These are phyloP conservation scores for Pseudogymnoascus sp. DNA, from an alignment of 2,329 filamentous ascomycete species.

Conservation along the genomic window DNA sequence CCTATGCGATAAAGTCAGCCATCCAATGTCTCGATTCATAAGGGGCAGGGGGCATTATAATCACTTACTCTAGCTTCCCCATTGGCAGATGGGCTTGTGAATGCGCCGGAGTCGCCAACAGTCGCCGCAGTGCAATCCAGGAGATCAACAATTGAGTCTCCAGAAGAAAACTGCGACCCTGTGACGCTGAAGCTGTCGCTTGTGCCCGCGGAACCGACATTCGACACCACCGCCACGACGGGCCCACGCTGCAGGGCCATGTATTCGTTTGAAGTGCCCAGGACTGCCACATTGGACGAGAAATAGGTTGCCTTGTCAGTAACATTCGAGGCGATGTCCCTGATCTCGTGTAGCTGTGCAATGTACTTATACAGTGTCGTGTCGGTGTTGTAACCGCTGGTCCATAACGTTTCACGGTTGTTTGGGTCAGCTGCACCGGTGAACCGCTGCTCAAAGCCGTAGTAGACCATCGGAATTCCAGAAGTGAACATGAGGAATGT, in stretches of 20 bases:
- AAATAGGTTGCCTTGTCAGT: constrained; percentile 1
- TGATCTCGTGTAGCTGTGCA: not conserved
- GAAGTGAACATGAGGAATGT: constrained; percentile 39
- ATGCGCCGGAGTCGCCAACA: constrained; percentile 6
- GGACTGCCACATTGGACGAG: not conserved
- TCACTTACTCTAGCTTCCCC: constrained; percentile 8
- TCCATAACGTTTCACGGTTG: constrained; percentile 38
- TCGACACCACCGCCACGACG: not conserved
- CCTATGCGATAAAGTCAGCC: not conserved
- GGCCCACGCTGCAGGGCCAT: not conserved
- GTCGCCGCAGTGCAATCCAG: constrained; percentile 8
- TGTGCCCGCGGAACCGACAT: not conserved
- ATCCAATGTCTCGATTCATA: not conserved
- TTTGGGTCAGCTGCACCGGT: constrained; percentile 29
- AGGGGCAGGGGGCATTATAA: not conserved
- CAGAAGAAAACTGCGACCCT: constrained; percentile 1
- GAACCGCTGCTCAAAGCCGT: constrained; percentile 43
- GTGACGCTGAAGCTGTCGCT: not conserved
- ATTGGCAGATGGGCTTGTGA: constrained; percentile 11
- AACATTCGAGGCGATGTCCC: not conserved
- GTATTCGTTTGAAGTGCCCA: not conserved
- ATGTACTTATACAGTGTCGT: constrained; percentile 33
- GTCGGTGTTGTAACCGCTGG: constrained; percentile 30
- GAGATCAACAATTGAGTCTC: constrained; percentile 14
- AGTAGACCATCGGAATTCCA: constrained; percentile 44